Conservation (phyloP, 345 rosid species). For the Salix suchowensis region DNA sequence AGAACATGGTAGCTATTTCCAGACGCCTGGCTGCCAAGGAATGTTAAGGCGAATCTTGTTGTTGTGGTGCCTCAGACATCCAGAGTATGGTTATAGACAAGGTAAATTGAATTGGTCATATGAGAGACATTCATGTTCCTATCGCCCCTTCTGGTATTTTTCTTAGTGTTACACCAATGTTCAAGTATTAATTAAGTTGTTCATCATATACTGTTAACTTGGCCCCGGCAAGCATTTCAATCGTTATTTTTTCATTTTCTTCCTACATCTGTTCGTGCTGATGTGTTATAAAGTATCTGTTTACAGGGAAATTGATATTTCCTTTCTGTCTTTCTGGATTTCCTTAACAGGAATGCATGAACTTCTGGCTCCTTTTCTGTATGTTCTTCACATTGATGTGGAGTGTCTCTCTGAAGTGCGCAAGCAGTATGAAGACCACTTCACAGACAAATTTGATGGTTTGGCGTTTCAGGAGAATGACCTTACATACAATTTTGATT, state of each 20-base stretch:
- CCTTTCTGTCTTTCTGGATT: constrained; percentile 2
- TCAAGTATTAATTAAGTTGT: neutral
- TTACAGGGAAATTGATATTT: neutral
- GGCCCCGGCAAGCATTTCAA: neutral
- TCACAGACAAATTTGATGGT: constrained; percentile 83
- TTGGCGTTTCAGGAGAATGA: constrained; percentile 73
- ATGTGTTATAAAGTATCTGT: neutral
- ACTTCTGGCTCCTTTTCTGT: constrained; percentile 86
- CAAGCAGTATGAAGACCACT: constrained; percentile 71
- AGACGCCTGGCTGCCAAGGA: constrained; percentile 94
- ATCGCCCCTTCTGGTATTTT: neutral
- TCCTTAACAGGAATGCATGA: constrained; percentile 82
- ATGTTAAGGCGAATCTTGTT: constrained; percentile 82
- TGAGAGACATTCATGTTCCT: neutral
- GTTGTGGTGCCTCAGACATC: constrained; percentile 93
- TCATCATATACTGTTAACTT: neutral
- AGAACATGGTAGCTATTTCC: constrained; percentile 87
- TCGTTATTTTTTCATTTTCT: neutral
- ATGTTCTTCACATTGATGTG: constrained; percentile 85
- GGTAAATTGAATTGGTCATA: constrained; percentile 34
- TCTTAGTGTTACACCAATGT: neutral
- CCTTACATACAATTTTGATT: constrained; percentile 70
- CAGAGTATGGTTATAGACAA: constrained; percentile 79
- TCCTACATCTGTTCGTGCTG: neutral
- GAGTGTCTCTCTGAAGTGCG: constrained; percentile 78